phyloP scores from a whole-genome alignment of 2,329 filamentous ascomycete species.

The Kalmusia sp. region DNA sequence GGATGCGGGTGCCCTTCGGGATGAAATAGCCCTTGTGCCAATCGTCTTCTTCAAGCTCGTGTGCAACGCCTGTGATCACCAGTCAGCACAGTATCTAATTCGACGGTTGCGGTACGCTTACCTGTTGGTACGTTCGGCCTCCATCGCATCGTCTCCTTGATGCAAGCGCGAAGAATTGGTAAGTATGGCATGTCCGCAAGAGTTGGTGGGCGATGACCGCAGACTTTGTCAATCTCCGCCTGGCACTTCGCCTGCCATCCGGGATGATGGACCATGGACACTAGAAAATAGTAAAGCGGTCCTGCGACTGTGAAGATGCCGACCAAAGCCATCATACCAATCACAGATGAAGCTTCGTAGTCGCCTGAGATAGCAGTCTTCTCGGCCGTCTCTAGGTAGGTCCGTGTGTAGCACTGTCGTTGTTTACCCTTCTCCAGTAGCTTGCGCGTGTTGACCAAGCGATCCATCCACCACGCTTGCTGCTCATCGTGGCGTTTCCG shows the following conservation, averaged over 20 bases:
- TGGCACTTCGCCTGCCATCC: constrained; percentile 46
- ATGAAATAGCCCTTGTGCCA: constrained; percentile 58
- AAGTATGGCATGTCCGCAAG: constrained; percentile 50
- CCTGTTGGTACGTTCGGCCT: constrained; percentile 55
- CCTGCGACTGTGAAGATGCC: constrained; percentile 49
- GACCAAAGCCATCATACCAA: constrained; percentile 49
- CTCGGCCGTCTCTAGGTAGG: constrained; percentile 45
- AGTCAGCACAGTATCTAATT: constrained; percentile 6
- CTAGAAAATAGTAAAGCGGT: constrained; percentile 47
- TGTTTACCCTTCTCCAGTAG: constrained; percentile 42
- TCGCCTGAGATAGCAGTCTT: constrained; percentile 50
- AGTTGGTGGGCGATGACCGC: constrained; percentile 33
- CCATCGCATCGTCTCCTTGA: constrained; percentile 55
- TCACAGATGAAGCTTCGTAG: constrained; percentile 47
- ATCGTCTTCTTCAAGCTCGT: constrained; percentile 60
- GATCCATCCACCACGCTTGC: constrained; percentile 60
- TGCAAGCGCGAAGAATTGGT: constrained; percentile 55
- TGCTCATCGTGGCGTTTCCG: constrained; percentile 61
- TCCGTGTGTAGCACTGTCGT: constrained; percentile 40
- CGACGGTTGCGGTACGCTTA: constrained; percentile 25
- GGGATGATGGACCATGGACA: constrained; percentile 46
- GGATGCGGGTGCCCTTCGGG: constrained; percentile 53
- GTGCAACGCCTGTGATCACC: constrained; percentile 52
- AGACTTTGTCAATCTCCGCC: constrained; percentile 40
- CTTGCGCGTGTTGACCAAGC: constrained; percentile 47